phyloP scores from a whole-genome alignment of 2,329 filamentous ascomycete genomes.

The Fusarium setosum region DNA sequence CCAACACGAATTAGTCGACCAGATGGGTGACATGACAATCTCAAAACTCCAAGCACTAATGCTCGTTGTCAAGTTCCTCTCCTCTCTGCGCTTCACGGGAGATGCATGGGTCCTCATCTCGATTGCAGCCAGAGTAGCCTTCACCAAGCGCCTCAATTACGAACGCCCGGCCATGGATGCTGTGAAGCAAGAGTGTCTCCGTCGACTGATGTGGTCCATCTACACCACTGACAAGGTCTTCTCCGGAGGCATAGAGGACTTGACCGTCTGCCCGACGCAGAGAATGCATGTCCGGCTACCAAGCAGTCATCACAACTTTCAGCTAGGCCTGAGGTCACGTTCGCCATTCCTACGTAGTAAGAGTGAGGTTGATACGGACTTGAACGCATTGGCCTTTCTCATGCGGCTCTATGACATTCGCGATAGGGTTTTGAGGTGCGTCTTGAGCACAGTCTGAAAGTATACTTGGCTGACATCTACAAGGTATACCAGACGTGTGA shows the following conservation, averaged over 20 bases:
- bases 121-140: slow-evolving; percentile 38
- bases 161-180: slow-evolving; percentile 29
- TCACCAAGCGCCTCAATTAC: slow-evolving; percentile 43
- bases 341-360: slow-evolving; percentile 24
- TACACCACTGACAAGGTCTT: slow-evolving; percentile 40
- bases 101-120: slow-evolving; percentile 41
- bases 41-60: slow-evolving; percentile 36
- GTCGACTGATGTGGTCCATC: slow-evolving; percentile 44
- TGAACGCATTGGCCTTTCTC: slow-evolving; percentile 34
- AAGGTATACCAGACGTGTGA: slow-evolving; percentile 35
- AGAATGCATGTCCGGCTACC: slow-evolving; percentile 42
- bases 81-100: not conserved
- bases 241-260: slow-evolving; percentile 44
- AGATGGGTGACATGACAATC: slow-evolving; percentile 16
- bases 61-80: slow-evolving; percentile 34
- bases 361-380: not conserved
- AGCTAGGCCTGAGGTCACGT: slow-evolving; percentile 35
- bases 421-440: slow-evolving; percentile 36
- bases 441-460: fast-evolving
- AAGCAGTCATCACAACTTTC: slow-evolving; percentile 39
- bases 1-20: slow-evolving; percentile 10
- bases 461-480: not conserved
- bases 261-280: slow-evolving; percentile 39
- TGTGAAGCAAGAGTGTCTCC: slow-evolving; percentile 37
- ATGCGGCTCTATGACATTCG: slow-evolving; percentile 37